These are phyloP conservation scores for Plantago rigida DNA, from an alignment of 305 asterid species.

Conservation along the genomic window DNA sequence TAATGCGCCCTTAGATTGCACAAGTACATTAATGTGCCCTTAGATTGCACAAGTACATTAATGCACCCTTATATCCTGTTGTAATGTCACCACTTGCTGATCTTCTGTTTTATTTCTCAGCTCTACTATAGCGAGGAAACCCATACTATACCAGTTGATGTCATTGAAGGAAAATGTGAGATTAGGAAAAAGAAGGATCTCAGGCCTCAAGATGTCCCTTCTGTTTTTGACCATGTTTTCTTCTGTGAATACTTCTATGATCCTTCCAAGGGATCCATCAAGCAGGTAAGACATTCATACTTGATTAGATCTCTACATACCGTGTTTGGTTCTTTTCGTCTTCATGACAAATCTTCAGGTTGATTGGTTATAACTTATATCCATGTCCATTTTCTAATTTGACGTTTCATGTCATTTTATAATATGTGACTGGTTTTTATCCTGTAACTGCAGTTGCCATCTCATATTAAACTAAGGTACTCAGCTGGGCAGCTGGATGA, in stretches of 20 bases:
- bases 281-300: constrained; percentile 44
- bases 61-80: neutral
- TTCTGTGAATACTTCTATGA: constrained; percentile 71
- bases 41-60: no score
- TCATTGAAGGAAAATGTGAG: constrained; percentile 77
- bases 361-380: neutral
- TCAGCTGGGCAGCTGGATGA: constrained; percentile 38
- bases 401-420: constrained; percentile 5
- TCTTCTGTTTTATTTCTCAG: constrained; percentile 38
- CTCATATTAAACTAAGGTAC: constrained; percentile 48
- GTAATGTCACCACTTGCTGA: constrained; percentile 5
- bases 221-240: constrained; percentile 61
- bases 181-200: constrained; percentile 67
- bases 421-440: constrained; percentile 25
- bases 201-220: constrained; percentile 54
- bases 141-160: constrained; percentile 45
- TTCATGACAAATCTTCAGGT: no score
- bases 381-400: constrained; percentile 20
- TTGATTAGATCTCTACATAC: neutral
- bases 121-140: constrained; percentile 73
- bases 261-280: constrained; percentile 70
- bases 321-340: no score
- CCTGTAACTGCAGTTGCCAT: constrained; percentile 56
- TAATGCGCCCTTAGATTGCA: neutral
- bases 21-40: no score